These are phyloP conservation scores for Tricholoma sp. DNA, from an alignment of 768 basidiomycete species.

Conservation along the genomic window DNA sequence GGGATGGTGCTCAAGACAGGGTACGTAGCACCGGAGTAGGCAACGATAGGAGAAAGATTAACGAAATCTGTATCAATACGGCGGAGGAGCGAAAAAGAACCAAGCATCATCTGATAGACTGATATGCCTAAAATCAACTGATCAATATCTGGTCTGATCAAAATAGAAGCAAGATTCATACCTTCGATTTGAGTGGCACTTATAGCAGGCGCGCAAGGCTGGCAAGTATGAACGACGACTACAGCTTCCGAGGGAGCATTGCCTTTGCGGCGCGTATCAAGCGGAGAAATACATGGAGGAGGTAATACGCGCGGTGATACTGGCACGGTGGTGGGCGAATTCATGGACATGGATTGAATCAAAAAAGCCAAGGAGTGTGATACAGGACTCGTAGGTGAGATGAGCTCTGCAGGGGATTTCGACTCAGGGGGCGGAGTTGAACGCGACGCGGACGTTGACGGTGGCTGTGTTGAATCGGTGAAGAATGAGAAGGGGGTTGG, in stretches of 20 bases:
- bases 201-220: constrained; percentile 57
- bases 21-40: constrained; percentile 36
- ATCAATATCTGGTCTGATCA: constrained; percentile 9
- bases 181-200: constrained; percentile 70
- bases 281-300: constrained; percentile 33
- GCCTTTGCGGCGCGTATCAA: constrained; percentile 31
- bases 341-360: constrained; percentile 37
- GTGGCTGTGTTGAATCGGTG: constrained; percentile 5
- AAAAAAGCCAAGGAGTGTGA: constrained; percentile 31
- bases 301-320: constrained; percentile 26
- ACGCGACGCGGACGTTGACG: constrained; percentile 6
- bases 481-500: constrained; percentile 21
- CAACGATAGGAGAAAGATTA: constrained; percentile 57
- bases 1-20: constrained; percentile 34
- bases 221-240: constrained; percentile 59
- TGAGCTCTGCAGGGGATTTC: constrained; percentile 17
- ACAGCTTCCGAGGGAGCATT: constrained; percentile 23
- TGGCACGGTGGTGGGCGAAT: constrained; percentile 26
- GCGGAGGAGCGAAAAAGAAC: constrained; percentile 51
- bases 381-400: constrained; percentile 15
- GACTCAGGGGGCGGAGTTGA: constrained; percentile 12
- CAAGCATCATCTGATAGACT: constrained; percentile 67
- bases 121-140: constrained; percentile 49
- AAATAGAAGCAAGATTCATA: constrained; percentile 22
- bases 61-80: constrained; percentile 79